Base-by-base conservation (phyloP, 1,284 basidiomycete genomes). In the Pterula multifida region DNA sequence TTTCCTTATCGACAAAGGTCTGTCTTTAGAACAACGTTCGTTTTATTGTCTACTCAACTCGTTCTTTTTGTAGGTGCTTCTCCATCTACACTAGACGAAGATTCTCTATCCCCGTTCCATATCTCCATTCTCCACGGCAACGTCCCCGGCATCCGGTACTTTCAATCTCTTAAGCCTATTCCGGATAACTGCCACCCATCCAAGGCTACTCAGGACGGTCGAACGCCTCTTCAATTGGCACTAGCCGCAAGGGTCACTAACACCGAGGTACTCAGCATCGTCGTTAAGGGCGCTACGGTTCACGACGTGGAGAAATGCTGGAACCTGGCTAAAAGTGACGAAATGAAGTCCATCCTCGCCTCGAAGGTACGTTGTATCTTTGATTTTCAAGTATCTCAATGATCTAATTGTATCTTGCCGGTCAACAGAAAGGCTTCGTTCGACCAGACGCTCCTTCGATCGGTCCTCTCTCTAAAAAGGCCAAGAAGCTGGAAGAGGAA, bases 201-300 rank as follows among this genome's bases (percentile, higher is more conserved):
- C 6, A 67, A 64, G 55, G 62, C 62, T 47, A 56, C 61, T 25
- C 53, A 57, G 26, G 63, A 65, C 49, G 64, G 64, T 4, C 58
- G 57, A n/a, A 66, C 65, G 1, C 66, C 66, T n/a, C 58, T 68
- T 46, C 64, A 66, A 53, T 55, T 69, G 21, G 65, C 66, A 3
- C 61, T 69, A 51, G 56, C 56, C n/a, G 61, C 64, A 50, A 6
- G 21, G 9, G 17, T 9, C 4, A 52, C 56, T 19, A 60, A 56
- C 26, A 47, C 54, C 13, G 54, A 62, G 11, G 63, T 64, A 46
- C 58, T 68, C 17, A 53, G 62, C 26, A 57, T 69, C 48, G 51
- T 68, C 44, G 56, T 65, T 19, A 67, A 66, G 50, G 60, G 68
- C 50, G 67, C 66, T 3, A 66, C 66, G 12, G 65, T 66, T 17